Evolutionary conservation across 495 filamentous ascomycete genomes (phyloP).

Genomic region (Talaromyces wortmannii): DNA sequence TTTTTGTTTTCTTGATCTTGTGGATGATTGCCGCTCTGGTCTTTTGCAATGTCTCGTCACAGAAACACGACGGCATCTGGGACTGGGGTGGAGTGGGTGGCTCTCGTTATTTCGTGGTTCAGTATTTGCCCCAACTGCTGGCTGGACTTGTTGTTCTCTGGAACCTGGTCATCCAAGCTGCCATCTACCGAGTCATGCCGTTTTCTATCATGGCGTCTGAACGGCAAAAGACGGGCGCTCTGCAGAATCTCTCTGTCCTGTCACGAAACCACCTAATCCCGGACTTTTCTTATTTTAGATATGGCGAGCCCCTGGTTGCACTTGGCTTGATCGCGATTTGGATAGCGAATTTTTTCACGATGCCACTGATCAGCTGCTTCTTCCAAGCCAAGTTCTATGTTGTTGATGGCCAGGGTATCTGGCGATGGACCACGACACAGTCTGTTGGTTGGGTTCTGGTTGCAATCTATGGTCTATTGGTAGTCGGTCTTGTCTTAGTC

Average conservation of each 20-base stretch:
- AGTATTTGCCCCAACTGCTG: conserved; percentile 76
- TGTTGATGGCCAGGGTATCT: conserved; percentile 36
- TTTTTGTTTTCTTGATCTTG: conserved; percentile 53
- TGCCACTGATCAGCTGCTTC: conserved; percentile 57
- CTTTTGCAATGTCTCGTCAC: conserved; percentile 69
- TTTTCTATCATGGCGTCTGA: conserved; percentile 68
- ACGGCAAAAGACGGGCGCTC: conserved; percentile 20
- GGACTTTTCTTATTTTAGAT: conserved; percentile 46
- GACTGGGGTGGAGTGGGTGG: conserved; percentile 59
- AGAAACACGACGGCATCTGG: conserved; percentile 54
- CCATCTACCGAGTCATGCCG: conserved; percentile 70
- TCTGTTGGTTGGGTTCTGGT: conserved; percentile 73
- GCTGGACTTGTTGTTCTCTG: conserved; percentile 67
- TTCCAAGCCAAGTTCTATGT: conserved; percentile 53
- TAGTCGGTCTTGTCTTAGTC: conserved; percentile 50
- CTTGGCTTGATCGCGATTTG: conserved; percentile 51
- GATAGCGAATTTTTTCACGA: conserved; percentile 54
- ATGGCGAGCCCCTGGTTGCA: conserved; percentile 48
- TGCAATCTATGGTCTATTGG: conserved; percentile 60
- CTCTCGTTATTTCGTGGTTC: conserved; percentile 75
- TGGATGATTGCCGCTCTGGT: conserved; percentile 66
- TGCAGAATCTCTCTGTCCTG: conserved; percentile 36
- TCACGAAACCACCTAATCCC: conserved; percentile 52
- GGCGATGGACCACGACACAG: conserved; percentile 74
- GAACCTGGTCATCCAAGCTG: conserved; percentile 64